These are phyloP conservation scores for Cercospora beticola DNA, from an alignment of 2,329 filamentous ascomycete genomes.

Conservation along the genomic window DNA sequence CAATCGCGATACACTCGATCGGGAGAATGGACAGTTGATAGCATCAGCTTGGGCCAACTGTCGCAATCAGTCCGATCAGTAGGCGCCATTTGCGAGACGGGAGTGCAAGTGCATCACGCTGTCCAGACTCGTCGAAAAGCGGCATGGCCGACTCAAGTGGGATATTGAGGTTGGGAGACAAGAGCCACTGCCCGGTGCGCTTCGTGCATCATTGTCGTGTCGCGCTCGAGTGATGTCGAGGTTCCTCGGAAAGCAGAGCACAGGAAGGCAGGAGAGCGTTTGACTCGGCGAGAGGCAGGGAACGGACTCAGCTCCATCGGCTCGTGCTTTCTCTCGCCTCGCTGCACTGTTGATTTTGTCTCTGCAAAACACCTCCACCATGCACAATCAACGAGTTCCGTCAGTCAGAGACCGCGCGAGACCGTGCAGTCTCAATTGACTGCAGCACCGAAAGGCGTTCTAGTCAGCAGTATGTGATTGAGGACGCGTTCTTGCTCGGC, in stretches of 20 bases:
- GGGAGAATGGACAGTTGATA: background rate
- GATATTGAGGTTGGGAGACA: background rate
- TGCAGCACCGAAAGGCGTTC: background rate
- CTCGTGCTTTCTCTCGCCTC: background rate
- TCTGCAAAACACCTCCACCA: background rate
- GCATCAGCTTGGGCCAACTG: background rate
- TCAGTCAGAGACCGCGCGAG: too few species aligned
- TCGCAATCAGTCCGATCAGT: background rate
- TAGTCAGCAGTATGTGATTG: background rate
- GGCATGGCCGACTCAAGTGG: background rate
- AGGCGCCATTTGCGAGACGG: background rate
- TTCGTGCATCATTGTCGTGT: background rate
- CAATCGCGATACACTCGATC: background rate
- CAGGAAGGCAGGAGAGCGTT: background rate
- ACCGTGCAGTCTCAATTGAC: too few species aligned
- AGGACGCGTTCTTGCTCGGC: too few species aligned
- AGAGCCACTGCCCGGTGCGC: background rate
- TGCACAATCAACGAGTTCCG: too few species aligned
- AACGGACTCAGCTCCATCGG: background rate
- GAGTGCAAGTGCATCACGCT: background rate
- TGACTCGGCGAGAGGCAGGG: background rate
- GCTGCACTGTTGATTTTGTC: background rate
- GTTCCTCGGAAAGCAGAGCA: background rate
- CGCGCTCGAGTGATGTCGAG: background rate
- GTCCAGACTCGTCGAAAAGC: background rate